Evolutionary conservation across 495 filamentous ascomycete genomes (phyloP), one percentile per base, ranked within the genome.

Genomic region (Penicillium bovifimosum): DNA sequence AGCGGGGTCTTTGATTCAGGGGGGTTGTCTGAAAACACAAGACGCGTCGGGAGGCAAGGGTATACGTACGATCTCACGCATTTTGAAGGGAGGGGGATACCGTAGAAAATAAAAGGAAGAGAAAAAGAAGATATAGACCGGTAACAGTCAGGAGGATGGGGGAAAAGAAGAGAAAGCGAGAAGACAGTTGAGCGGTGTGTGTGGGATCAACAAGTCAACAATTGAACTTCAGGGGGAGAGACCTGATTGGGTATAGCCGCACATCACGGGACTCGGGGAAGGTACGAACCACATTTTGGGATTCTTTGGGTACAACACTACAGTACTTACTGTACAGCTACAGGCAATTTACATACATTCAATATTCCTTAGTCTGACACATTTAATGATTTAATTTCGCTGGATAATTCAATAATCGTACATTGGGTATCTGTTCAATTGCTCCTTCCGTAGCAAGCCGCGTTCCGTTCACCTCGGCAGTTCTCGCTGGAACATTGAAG

Each of bases 61-160:
- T 24, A 24, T 24, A 87, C 87, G 72, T 80, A 92, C 90, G 71
- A 95, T 95, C 82, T 95, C 90, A 86, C 90, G 90, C 90, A 95
- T 95, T 62, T 79, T 92, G 85, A 64, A 63, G 66, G 68, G 54
- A 60, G 54, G 34, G 61, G 34, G 61, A 54, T 76, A 85, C 47
- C 63, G 65, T 58, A 57, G 48, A 47, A 48, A 50, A 36, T 13
- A 48, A n/a, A 48, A 38, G 46, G 9, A 38, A 9, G 5, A 53
- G 51, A 52, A 57, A 49, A 56, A 56, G 10, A 52, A 53, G 41
- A 48, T 41, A 41, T 53, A 58, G 48, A 51, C 44, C 47, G 50
- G 33, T 35, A 13, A 48, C 46, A 48, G 34, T 48, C 46, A 29
- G 53, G 55, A 61, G 55, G 60, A 56, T 53, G 55, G 58, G 53